Percentiles rank a stretch among this genome's conserved stretches.
These are phyloP conservation scores for Krasilnikovozyma curviuscula DNA, from an alignment of 768 basidiomycete genomes.

Conservation along the genomic window DNA sequence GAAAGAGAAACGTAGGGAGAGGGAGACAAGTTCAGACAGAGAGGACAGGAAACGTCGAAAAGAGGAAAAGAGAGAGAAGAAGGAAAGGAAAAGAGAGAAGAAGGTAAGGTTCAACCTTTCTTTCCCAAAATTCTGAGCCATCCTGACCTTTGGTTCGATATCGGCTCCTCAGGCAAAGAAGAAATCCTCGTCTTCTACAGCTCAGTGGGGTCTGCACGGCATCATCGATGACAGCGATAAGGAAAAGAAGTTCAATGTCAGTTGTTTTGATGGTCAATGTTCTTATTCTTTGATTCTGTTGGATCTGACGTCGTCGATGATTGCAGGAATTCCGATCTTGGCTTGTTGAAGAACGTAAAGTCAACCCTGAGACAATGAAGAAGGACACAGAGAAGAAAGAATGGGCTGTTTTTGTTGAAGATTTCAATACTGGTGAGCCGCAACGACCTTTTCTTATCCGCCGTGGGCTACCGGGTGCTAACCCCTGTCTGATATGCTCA, in stretches of 20 bases:
- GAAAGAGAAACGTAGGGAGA: background rate
- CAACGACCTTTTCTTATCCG: conserved; percentile 34
- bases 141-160: conserved; percentile 1
- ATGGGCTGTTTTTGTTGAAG: conserved; percentile 49
- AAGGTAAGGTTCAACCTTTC: conserved; percentile 30
- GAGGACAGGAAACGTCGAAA: conserved; percentile 13
- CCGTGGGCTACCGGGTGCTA: background rate
- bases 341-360: conserved; percentile 78
- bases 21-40: conserved; percentile 16
- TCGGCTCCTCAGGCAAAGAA: conserved; percentile 36
- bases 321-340: conserved; percentile 64
- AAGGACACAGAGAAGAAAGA: conserved; percentile 75
- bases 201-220: conserved; percentile 79
- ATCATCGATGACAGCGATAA: conserved; percentile 66
- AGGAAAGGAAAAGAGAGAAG: conserved; percentile 17
- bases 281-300: background rate
- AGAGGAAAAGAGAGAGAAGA: conserved; percentile 14
- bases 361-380: conserved; percentile 71
- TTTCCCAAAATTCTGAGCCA: background rate
- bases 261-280: background rate
- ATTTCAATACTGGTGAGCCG: conserved; percentile 24
- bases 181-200: conserved; percentile 27
- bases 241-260: conserved; percentile 44
- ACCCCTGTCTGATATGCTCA: conserved; percentile 20
- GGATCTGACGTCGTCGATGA: background rate